phyloP scores from a whole-genome alignment of 768 basidiomycete species.

The Candolleomyces efflorescens region DNA sequence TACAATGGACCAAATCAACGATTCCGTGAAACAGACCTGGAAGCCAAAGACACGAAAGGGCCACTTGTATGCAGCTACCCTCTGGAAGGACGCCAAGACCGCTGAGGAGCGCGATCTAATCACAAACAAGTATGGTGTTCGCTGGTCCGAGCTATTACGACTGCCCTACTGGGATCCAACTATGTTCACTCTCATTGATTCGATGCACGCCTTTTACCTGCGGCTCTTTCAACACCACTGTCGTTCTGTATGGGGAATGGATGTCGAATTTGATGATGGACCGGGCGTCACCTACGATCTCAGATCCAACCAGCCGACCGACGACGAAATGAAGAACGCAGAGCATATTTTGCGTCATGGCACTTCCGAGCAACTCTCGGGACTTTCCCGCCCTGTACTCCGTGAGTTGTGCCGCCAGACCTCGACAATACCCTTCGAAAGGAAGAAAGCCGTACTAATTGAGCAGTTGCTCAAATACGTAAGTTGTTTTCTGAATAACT shows the following conservation, averaged over 20 bases:
- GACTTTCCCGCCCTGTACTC: neutral
- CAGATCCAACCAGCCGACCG: neutral
- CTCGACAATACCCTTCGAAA: neutral
- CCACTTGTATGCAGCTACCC: neutral
- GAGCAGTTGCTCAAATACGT: neutral
- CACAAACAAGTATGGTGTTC: constrained; percentile 18
- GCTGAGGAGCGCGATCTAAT: constrained; percentile 7
- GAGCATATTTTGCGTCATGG: neutral
- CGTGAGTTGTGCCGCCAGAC: neutral
- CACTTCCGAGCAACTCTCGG: neutral
- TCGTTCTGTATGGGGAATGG: constrained; percentile 8
- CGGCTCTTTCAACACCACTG: constrained; percentile 9
- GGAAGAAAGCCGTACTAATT: neutral
- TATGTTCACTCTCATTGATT: constrained; percentile 8
- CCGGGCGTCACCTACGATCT: neutral
- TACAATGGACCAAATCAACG: neutral
- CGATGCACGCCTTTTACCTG: constrained; percentile 14
- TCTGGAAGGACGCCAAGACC: constrained; percentile 4
- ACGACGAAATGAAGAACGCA: neutral
- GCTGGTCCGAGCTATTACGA: constrained; percentile 11
- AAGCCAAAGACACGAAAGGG: neutral
- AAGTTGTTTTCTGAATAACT: neutral
- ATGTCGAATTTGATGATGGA: constrained; percentile 1
- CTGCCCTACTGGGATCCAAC: constrained; percentile 29
- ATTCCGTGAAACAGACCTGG: neutral